Evolutionary conservation across 805 yeast genomes (phyloP), one percentile per base, ranked within the genome.

Genomic region (Osmozyma mogii): DNA sequence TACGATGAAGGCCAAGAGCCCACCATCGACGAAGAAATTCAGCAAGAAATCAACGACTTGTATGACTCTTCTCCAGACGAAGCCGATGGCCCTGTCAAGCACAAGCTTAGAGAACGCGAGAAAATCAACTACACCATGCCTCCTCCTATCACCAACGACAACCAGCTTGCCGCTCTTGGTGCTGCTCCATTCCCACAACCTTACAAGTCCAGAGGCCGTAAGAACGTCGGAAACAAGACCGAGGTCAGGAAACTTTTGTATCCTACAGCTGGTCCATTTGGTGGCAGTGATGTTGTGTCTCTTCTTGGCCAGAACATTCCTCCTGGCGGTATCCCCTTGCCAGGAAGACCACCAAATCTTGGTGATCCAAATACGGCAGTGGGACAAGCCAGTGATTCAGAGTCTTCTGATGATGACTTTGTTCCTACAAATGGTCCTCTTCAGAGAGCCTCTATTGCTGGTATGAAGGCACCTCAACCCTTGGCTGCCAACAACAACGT

Each of bases 241-340:
- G 69, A 62, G 24, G 59, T 53, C 31, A 51, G 81, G 23, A 70
- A 87, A 46, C 70, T 95, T 23, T 58, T 92, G 22, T 88, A 83
- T 47, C 94, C 96, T 5, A 89, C 96, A 0, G 85, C 87, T 10
- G 98, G 98, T 0, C 98, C 98, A 2, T 89, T 89, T 64, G 98
- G 98, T 17, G 98, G 98, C 14, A 79, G 89, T 37, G 96, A 89
- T 50, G 94, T 85, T 1, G 70, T 78, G 6, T 80, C 96, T 0
- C 60, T 89, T 17, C 85, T 87, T 54, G 88, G 92, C 5, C 69
- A 72, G 27, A 74, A 75, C 34, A 62, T 67, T 15, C 76, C 84
- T 4, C 70, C 72, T 1, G 66, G 64, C 5, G 67, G 70, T 1
- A 58, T 58, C 5, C 62, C 68, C 2, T 45, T 59, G 9, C 50